Evolutionary conservation across 2,329 filamentous ascomycete genomes (phyloP).

Genomic region (Scedosporium boydii): DNA sequence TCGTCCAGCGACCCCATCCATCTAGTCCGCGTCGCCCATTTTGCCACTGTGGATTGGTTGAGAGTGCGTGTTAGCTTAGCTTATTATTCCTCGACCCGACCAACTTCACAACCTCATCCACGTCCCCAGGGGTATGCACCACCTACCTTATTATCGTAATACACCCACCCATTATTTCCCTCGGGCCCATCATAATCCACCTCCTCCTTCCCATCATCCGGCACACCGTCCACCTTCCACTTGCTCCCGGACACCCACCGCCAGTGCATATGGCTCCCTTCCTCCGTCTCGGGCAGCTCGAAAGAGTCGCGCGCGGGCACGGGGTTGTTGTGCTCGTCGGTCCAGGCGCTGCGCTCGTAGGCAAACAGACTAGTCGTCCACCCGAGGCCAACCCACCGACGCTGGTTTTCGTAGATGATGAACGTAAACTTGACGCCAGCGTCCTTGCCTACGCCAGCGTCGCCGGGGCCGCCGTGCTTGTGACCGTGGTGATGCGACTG

Average conservation of each 20-base stretch:
- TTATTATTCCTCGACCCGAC: not conserved
- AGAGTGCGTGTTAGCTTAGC: not conserved
- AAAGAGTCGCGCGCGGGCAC: constrained; percentile 66
- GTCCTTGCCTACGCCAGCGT: constrained; percentile 18
- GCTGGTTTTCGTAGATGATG: constrained; percentile 91
- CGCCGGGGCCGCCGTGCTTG: constrained; percentile 34
- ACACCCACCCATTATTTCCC: constrained; percentile 79
- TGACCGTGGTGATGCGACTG: constrained; percentile 15
- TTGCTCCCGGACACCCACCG: constrained; percentile 76
- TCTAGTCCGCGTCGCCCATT: constrained; percentile 76
- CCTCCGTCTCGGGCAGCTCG: constrained; percentile 52
- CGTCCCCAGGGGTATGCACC: not conserved
- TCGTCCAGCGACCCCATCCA: constrained; percentile 90
- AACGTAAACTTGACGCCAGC: constrained; percentile 93
- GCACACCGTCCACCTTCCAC: constrained; percentile 76
- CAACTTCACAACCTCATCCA: not conserved
- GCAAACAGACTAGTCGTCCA: constrained; percentile 90
- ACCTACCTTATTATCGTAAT: constrained; percentile 89
- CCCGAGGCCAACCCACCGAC: constrained; percentile 86
- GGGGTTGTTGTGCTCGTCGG: constrained; percentile 84
- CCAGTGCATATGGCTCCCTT: constrained; percentile 48
- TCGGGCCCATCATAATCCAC: constrained; percentile 47
- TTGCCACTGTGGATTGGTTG: constrained; percentile 57
- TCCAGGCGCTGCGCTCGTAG: constrained; percentile 86
- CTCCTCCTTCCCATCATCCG: constrained; percentile 35